Evolutionary conservation across 495 filamentous ascomycete species (phyloP), one percentile per base, ranked within the genome.

Genomic region (Chaetomidium leptoderma): DNA sequence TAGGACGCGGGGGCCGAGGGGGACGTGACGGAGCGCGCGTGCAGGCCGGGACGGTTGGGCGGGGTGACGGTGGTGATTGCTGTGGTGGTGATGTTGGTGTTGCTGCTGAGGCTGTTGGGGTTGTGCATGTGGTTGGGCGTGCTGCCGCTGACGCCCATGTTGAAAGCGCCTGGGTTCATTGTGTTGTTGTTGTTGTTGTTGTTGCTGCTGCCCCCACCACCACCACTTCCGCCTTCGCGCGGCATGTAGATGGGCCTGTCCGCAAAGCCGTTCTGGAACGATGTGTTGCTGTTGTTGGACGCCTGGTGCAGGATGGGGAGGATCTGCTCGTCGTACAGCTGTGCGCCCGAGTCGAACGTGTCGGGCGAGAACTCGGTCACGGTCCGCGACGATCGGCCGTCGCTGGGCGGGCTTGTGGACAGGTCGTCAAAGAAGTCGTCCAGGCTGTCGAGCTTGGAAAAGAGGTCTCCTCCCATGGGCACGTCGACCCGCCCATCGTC

Each of bases 301-400:
- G 77, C 76, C 62, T 91, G 89, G 61, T 90, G 85, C 16, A 97
- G 74, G 52, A 98, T 96, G 0, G 93, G 93, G 4, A 92, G 81
- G 13, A 92, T 95, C 64, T 95, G 88, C 66, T 92, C 92, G 66
- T 97, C 92, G 68, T 98, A 97, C 4, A 97, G 78, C 66, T 90
- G 86, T 13, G 91, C 90, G 17, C 85, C 87, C 30, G 84, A 86
- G 57, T 95, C 91, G 35, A 84, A 83, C 46, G 73, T 75, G 49
- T 79, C 81, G 16, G 75, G 74, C 16, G 81, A 86, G 48, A 82
- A 71, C 76, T 87, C 73, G 57, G 85, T 81, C 57, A 86, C 82
- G 14, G 81, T 83, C 29, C 81, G 80, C n/a, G 86, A 82, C 16
- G 83, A 81, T 2, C 76, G 75, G 6, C 78, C 75, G 66, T 73